phyloP scores from a whole-genome alignment of 441 rosid genomes.

The Jatropha podagrica region DNA sequence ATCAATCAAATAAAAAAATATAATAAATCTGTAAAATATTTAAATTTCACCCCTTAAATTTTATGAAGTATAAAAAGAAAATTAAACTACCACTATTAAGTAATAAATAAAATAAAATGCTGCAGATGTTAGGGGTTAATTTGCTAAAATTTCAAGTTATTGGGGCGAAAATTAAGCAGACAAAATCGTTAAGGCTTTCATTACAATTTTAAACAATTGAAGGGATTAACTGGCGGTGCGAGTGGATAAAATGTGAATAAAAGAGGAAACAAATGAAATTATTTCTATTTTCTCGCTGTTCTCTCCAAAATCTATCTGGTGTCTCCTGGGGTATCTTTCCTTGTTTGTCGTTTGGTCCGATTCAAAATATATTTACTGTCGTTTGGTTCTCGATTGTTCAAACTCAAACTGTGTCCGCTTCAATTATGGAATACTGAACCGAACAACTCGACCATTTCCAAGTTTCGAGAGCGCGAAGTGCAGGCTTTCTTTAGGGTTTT shows the following conservation, averaged over 20 bases:
- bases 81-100: too few relatives aligned
- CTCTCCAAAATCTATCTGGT: background rate
- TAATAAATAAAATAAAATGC: too few relatives aligned
- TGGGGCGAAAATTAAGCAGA: too few relatives aligned
- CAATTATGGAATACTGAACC: background rate
- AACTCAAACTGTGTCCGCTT: background rate
- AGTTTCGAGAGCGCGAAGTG: constrained; percentile 5
- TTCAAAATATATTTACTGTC: background rate
- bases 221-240: background rate
- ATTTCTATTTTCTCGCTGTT: background rate
- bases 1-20: too few relatives aligned
- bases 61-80: too few relatives aligned
- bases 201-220: background rate
- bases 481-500: constrained; percentile 11
- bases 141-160: background rate
- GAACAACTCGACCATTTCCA: background rate
- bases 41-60: too few relatives aligned
- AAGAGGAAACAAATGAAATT: background rate
- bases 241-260: too few relatives aligned
- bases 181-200: background rate
- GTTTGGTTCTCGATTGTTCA: background rate
- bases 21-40: too few relatives aligned
- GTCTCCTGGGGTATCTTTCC: background rate
- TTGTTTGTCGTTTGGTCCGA: background rate
- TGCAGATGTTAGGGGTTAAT: background rate